A percentile compares a stretch with the other conserved stretches of the same genome.
Conservation (phyloP, 768 basidiomycete genomes). For the Phlebiopsis gigantea region DNA sequence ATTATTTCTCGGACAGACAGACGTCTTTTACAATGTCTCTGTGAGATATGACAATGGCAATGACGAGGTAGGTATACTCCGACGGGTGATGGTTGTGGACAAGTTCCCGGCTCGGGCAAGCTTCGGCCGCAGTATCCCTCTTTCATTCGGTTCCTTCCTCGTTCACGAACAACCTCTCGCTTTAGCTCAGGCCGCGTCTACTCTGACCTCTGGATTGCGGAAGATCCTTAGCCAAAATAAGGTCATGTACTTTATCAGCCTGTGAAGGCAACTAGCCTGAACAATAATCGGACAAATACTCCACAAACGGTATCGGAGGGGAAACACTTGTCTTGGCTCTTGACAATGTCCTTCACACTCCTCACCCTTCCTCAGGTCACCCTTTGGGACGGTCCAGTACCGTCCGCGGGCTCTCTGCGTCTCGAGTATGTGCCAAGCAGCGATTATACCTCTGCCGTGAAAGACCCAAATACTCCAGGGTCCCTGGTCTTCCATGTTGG, state of each 20-base stretch:
- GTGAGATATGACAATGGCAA: neutral
- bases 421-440: neutral
- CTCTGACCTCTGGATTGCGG: neutral
- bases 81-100: neutral
- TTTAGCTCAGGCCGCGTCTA: neutral
- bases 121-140: neutral
- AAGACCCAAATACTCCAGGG: slow-evolving; percentile 37
- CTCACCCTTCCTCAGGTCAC: slow-evolving; percentile 46
- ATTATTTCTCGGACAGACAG: neutral
- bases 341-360: slow-evolving; percentile 41
- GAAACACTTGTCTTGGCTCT: neutral
- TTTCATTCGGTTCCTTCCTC: neutral
- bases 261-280: too few relatives aligned
- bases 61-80: too few relatives aligned
- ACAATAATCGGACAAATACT: neutral
- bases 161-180: neutral
- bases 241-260: neutral
- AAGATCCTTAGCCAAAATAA: neutral
- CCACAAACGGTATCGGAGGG: neutral
- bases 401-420: neutral
- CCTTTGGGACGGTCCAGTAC: slow-evolving; percentile 26
- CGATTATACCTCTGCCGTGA: slow-evolving; percentile 47
- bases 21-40: neutral
- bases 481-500: slow-evolving; percentile 63
- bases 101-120: neutral